phyloP scores from a whole-genome alignment of 116 monocot genomes.

The Zostera marina region DNA sequence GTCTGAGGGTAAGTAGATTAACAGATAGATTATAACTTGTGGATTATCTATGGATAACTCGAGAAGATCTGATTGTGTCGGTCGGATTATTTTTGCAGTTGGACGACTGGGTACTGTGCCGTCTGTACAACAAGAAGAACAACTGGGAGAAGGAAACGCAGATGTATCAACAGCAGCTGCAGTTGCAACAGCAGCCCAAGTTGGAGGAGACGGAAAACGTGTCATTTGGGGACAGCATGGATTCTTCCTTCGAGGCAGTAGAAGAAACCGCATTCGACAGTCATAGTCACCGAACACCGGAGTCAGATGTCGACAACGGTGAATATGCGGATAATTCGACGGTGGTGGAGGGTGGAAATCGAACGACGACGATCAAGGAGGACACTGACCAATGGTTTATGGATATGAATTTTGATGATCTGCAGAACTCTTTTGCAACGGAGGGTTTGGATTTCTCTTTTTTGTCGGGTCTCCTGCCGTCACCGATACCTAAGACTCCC shows the following conservation, averaged over 20 bases:
- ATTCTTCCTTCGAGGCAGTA: conserved; percentile 9
- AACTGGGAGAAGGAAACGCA: conserved; percentile 38
- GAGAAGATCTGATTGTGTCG: neutral
- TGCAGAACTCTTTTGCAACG: conserved; percentile 20
- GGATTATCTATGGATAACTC: neutral
- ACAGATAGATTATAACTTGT: neutral
- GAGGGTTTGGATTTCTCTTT: no score
- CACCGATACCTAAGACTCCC: no score
- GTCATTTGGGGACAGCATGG: conserved; percentile 20
- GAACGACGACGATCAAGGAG: conserved; percentile 9
- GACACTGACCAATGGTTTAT: conserved; percentile 39
- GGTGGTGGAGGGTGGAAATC: neutral
- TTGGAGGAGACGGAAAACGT: conserved; percentile 5
- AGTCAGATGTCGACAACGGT: conserved; percentile 32
- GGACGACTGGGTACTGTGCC: conserved; percentile 85
- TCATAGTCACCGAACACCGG: conserved; percentile 22
- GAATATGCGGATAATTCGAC: conserved; percentile 1
- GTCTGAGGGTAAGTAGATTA: conserved; percentile 7
- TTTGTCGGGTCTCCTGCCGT: no score
- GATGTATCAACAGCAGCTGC: conserved; percentile 19
- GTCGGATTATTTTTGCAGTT: conserved; percentile 19
- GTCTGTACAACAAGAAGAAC: conserved; percentile 89
- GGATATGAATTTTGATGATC: conserved; percentile 54
- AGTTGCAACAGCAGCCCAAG: conserved; percentile 6
- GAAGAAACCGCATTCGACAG: conserved; percentile 17